phyloP scores from a whole-genome alignment of 2,329 filamentous ascomycete genomes.

The Colletotrichum endophyticum region DNA sequence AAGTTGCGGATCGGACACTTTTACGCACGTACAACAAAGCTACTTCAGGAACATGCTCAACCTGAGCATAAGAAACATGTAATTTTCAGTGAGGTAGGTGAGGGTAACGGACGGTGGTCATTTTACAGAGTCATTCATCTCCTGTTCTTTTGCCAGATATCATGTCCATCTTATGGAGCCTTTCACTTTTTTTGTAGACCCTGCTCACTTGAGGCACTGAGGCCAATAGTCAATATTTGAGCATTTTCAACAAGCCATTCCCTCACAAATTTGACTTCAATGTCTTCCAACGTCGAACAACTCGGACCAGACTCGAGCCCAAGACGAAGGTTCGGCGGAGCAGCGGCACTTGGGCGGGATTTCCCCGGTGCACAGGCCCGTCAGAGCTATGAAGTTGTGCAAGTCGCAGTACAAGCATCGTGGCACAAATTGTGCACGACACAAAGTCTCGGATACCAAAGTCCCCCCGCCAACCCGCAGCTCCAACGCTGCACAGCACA shows the following conservation, averaged over 20 bases:
- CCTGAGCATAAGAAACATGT: background rate
- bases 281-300: background rate
- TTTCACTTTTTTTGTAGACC: background rate
- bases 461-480: background rate
- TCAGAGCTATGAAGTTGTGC: background rate
- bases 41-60: background rate
- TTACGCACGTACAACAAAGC: background rate
- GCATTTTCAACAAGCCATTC: accelerated
- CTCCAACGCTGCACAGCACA: background rate
- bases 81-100: accelerated
- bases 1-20: background rate
- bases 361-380: background rate
- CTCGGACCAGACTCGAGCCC: background rate
- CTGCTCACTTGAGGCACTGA: background rate
- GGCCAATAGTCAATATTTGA: accelerated
- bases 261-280: background rate
- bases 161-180: accelerated
- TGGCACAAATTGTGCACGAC: background rate
- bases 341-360: background rate
- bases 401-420: background rate
- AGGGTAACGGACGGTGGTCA: accelerated
- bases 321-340: background rate
- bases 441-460: background rate
- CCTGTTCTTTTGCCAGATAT: accelerated
- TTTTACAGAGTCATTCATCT: accelerated